Base-by-base conservation (phyloP, 352 stramenopile genomes). In the Thalassiosira livingstoniorum region DNA sequence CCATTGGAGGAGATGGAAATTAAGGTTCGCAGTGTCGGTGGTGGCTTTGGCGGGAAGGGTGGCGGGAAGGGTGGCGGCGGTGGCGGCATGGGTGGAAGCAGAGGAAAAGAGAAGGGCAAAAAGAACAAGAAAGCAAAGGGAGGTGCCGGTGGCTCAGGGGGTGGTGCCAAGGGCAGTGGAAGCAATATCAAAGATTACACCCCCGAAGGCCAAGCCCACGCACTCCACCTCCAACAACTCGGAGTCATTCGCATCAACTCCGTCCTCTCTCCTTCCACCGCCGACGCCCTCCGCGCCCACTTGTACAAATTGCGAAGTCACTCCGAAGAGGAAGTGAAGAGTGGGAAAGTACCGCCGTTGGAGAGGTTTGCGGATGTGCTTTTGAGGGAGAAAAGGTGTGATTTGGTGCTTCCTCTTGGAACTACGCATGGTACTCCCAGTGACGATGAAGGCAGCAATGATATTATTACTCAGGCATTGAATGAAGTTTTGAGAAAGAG, bases 321-420 rank as follows among this genome's bases (percentile, higher is more conserved):
- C 43, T 82, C 76, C 2, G 57, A 73, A 43, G 2, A 29, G 31
- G 80, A 88, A 29, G 84, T 94, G 1, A 3, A 21, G 18, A 31
- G 51, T 18, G 86, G 80, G 43, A 78, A 87, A 63, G 62, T 92
- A 1, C 45, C 76, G 39, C 53, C 66, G 0, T 71, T 86, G 11
- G 67, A 87, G 66, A 80, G 87, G 71, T 94, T 92, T 86, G 90
- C 90, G 1, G 45, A 93, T 80, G 90, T 94, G 11, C 58, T 94
- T 27, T 75, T 93, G 43, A 89, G 85, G 76, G 55, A 78, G 1
- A 92, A 92, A 87, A 70, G 90, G 70, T 92, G 87, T 25, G 90
- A 94, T 75, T 75, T 94, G 70, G 88, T 78, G 3, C 74, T 93
- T 18, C 90, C 90, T 10, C 58, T 94, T 47, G 86, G 81, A 43